Base-by-base conservation (phyloP, 176 grass and related monocot species). In the Elymus sibiricus region DNA sequence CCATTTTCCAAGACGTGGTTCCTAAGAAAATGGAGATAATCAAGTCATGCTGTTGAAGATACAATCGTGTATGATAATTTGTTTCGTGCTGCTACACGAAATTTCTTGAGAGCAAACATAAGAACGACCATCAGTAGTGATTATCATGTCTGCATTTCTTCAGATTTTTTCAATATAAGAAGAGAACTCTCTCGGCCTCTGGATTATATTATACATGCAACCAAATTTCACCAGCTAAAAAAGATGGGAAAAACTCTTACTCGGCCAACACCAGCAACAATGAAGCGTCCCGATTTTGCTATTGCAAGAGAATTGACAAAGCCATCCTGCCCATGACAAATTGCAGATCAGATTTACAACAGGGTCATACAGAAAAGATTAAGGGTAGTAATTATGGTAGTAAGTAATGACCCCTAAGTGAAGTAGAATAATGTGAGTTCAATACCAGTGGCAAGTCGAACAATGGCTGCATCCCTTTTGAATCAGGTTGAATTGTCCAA, bases 1-100 rank as follows among this genome's bases (percentile, higher is more conserved):
- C 93, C 93, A 94, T 87, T 85, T 90, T 26, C 93, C 93, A 47
- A 94, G 70, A 32, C 93, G 87, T 65, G 82, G 93, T 87, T 94
- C 93, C 93, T 94, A 47, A 49, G 40, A 55, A 74, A 70, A 72
- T 3, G 85, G 79, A 82, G 72, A 24, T 35, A 27, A 46, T 34
- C 5, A 85, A 6, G 29, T 70, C 26, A 71, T 4, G 9, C 11
- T 56, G 40, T 43, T 35, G 8, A 46, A 32, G 26, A 37, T 55
- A 61, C 4, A 39, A 17, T 27, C 26, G 26, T 79, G n/a, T 28
- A 61, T 10, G 34, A 38, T 3, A 15, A 0, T 17, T 16, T 6
- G 21, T 39, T 79, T 39, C 38, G 0, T 61, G 76, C 21, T 62
- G 38, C 4, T 46, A 22, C n/a, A 64, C 25, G 0, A 6, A 65